phyloP scores from a whole-genome alignment of 2,329 filamentous ascomycete species.

The Sarocladiaceae sp. region DNA sequence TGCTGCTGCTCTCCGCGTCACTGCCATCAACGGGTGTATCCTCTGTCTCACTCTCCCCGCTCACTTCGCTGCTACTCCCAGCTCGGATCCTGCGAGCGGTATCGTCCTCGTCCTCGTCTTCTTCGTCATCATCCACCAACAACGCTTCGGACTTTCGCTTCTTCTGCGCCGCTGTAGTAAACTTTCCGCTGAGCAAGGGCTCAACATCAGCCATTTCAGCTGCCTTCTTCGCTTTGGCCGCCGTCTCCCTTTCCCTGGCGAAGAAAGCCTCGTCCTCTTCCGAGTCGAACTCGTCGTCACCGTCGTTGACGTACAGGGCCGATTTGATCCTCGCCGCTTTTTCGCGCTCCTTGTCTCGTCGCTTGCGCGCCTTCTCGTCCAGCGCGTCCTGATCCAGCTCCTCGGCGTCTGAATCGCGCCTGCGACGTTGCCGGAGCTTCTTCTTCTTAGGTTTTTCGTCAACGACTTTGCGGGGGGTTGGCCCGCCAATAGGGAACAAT shows the following conservation, averaged over 20 bases:
- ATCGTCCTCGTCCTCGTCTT: constrained; percentile 21
- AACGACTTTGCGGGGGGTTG: constrained; percentile 48
- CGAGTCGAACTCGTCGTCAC: constrained; percentile 83
- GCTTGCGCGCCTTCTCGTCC: constrained; percentile 54
- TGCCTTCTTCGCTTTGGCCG: constrained; percentile 43
- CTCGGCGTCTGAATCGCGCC: constrained; percentile 34
- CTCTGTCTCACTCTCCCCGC: constrained; percentile 19
- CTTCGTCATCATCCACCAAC: constrained; percentile 21
- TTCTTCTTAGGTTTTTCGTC: constrained; percentile 49
- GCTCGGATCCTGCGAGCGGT: constrained; percentile 18
- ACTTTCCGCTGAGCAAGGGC: constrained; percentile 10
- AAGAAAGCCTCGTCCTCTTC: constrained; percentile 70
- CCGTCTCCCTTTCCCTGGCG: constrained; percentile 55
- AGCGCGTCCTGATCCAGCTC: constrained; percentile 57
- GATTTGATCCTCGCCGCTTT: constrained; percentile 79
- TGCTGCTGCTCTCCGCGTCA: constrained; percentile 25
- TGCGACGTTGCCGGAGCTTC: constrained; percentile 40
- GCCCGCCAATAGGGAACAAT: constrained; percentile 64
- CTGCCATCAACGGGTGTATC: constrained; percentile 24
- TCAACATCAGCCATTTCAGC: constrained; percentile 17
- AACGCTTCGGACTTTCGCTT: constrained; percentile 23
- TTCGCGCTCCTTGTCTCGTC: constrained; percentile 65
- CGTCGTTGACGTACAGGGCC: constrained; percentile 70
- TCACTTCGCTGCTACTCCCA: constrained; percentile 17
- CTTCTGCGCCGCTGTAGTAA: constrained; percentile 24